Evolutionary conservation across 768 basidiomycete species (phyloP), one percentile per base, ranked within the genome.

Genomic region (Grammothele lineata): DNA sequence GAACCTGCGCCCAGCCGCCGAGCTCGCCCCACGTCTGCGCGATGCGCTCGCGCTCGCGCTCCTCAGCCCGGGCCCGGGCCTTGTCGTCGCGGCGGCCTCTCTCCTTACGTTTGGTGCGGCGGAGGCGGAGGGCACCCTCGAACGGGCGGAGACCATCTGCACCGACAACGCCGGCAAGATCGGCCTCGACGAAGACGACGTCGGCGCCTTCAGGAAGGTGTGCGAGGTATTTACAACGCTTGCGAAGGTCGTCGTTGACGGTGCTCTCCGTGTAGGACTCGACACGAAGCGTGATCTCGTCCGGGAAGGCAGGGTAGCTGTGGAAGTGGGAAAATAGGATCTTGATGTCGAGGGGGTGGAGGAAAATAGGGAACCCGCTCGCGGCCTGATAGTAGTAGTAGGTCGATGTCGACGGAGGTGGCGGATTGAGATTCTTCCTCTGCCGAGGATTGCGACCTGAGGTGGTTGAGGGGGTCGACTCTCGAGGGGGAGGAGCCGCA

Each of bases 361-460:
- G 80, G 73, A 89, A 99, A 56, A 96, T 76, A 9, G 92, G 87
- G 47, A 88, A 74, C 11, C 96, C 96, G 1, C 90, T 88, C 0
- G 91, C 82, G 15, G 92, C 87, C 64, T 98, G 96, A 64, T 98
- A 99, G 67, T 87, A 99, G 62, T 87, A 93, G 68, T 95, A 99
- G 8, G 91, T 86, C 9, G 90, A 86, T 14, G 88, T 87, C 15
- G 88, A 87, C 15, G 86, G 88, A 3, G 90, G 88, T 2, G 87
- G 88, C 1, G 89, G 87, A 57, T 92, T 92, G 55, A 92, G 65
- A 61, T 92, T 92, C 47, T 81, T 78, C 23, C 88, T 80, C 43
- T 81, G 81, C 47, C 77, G 76, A 26, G 76, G 77, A 39, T 57
- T 66, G 50, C 73, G 77, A 36, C 71, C 75, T 35, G 55, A 21